phyloP scores from a whole-genome alignment of 2,329 filamentous ascomycete species.

The Calonectria fujianensis region DNA sequence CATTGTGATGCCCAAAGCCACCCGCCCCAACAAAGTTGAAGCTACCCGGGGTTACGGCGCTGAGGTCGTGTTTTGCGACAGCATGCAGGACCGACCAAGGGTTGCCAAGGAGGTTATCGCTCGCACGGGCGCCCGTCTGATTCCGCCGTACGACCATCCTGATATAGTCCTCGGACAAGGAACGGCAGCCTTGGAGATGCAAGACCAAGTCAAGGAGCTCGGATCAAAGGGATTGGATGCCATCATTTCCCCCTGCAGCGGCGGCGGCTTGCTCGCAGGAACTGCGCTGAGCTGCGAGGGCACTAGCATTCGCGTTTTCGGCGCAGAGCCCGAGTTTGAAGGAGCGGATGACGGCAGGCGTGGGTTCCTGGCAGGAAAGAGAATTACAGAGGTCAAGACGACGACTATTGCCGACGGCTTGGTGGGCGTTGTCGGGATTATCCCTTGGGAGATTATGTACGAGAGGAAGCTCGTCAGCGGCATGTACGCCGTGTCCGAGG shows the following conservation, averaged over 20 bases:
- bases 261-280: conserved; percentile 90
- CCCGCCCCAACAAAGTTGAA: conserved; percentile 87
- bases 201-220: conserved; percentile 20
- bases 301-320: conserved; percentile 87
- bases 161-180: conserved; percentile 95
- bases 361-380: conserved; percentile 77
- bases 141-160: conserved; percentile 94
- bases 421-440: conserved; percentile 84
- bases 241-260: conserved; percentile 89
- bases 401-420: conserved; percentile 93
- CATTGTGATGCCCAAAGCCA: conserved; percentile 93
- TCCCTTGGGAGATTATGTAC: conserved; percentile 86
- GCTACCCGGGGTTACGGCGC: conserved; percentile 76
- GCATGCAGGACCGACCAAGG: conserved; percentile 87
- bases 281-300: conserved; percentile 84
- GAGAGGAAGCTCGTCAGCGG: conserved; percentile 80
- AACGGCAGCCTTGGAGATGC: conserved; percentile 66
- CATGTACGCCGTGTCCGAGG: conserved; percentile 85
- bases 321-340: conserved; percentile 87
- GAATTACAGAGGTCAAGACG: conserved; percentile 81
- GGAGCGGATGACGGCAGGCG: conserved; percentile 89
- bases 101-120: conserved; percentile 80
- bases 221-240: conserved; percentile 72
- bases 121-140: conserved; percentile 83
- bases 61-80: conserved; percentile 86